Conservation (phyloP, 148 eudicot genomes). For the Talinum fruticosum region DNA sequence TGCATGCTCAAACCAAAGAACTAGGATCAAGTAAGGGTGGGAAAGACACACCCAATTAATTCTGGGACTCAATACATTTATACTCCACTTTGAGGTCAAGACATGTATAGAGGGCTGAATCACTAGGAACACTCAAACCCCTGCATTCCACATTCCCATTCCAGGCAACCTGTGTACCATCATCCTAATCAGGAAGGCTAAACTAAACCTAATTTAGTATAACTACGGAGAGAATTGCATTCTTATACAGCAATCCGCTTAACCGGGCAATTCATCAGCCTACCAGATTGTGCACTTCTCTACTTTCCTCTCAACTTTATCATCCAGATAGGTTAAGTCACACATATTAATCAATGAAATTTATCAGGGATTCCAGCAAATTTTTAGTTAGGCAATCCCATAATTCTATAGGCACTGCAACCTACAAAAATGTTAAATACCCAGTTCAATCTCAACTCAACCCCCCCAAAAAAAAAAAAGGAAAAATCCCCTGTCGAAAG, state of each 20-base stretch:
- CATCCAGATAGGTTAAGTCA: neutral
- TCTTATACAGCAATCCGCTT: no score
- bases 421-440: neutral
- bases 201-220: neutral
- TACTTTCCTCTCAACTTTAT: no score
- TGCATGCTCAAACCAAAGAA: no score
- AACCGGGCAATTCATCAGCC: no score
- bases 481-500: no score
- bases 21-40: no score
- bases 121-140: neutral
- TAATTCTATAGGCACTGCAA: neutral
- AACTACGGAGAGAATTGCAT: neutral
- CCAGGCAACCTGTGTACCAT: no score
- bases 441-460: no score
- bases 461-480: no score
- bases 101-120: neutral
- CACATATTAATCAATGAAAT: neutral
- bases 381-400: neutral
- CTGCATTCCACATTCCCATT: neutral
- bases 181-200: neutral
- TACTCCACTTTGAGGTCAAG: neutral
- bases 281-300: no score
- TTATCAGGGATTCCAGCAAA: neutral
- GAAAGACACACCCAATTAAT: no score
- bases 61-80: neutral